Conservation (phyloP, 495 filamentous ascomycete genomes). For the Corynascus novoguineensis region DNA sequence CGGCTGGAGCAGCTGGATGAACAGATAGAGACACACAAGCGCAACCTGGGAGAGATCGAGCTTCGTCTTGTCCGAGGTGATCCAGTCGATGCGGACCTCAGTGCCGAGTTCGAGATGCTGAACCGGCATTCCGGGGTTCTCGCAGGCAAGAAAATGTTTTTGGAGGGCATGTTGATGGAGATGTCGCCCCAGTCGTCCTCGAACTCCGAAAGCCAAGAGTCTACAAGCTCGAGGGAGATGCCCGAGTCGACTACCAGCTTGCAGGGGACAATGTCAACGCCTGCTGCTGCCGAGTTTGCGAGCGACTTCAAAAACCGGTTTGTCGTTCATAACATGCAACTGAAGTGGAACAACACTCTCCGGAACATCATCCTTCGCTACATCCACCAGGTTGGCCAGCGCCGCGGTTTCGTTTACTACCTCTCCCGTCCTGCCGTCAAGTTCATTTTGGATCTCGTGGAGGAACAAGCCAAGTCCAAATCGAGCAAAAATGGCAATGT, state of each 20-base stretch:
- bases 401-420: constrained; percentile 96
- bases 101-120: constrained; percentile 60
- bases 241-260: constrained; percentile 1
- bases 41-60: constrained; percentile 60
- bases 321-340: constrained; percentile 91
- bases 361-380: constrained; percentile 96
- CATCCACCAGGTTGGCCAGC: constrained; percentile 93
- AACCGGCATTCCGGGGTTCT: constrained; percentile 65
- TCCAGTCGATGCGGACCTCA: constrained; percentile 47
- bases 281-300: constrained; percentile 60
- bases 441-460: constrained; percentile 95
- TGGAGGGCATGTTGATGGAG: constrained; percentile 65
- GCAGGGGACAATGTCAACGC: constrained; percentile 38
- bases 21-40: constrained; percentile 68
- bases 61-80: constrained; percentile 53
- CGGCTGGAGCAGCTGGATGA: constrained; percentile 71
- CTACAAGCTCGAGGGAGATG: constrained; percentile 20
- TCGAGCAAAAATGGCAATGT: constrained; percentile 35
- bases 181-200: constrained; percentile 39
- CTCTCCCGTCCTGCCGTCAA: constrained; percentile 93
- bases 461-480: constrained; percentile 75
- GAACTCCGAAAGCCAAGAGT: constrained; percentile 17
- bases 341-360: constrained; percentile 97
- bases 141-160: constrained; percentile 66
- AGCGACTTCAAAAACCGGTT: constrained; percentile 98